Evolutionary conservation across 495 filamentous ascomycete genomes (phyloP).

Genomic region (Xylaria curta): DNA sequence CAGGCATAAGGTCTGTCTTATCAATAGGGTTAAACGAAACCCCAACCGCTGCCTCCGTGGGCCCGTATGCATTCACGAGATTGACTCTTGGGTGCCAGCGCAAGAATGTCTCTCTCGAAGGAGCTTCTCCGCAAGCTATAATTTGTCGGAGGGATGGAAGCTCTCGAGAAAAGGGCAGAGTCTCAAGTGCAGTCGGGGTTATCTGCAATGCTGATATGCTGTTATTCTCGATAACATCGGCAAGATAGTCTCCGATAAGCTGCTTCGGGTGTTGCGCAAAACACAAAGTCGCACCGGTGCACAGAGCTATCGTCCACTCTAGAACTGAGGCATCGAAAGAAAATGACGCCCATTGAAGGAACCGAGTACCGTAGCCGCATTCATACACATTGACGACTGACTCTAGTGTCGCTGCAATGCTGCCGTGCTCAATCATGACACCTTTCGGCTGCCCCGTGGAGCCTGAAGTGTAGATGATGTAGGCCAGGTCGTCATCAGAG

Average conservation of each 20-base stretch:
- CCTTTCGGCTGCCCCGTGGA: conserved; percentile 40
- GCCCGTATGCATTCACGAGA: conserved; percentile 63
- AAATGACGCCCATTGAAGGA: conserved; percentile 63
- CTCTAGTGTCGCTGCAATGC: not conserved
- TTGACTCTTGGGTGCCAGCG: conserved; percentile 32
- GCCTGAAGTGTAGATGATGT: conserved; percentile 40
- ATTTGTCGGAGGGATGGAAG: conserved; percentile 5
- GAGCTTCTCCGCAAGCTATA: not conserved
- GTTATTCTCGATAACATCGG: conserved; percentile 42
- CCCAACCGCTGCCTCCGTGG: conserved; percentile 59
- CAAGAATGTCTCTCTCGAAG: not conserved
- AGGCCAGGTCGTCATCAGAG: conserved; percentile 6
- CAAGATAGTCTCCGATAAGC: conserved; percentile 3
- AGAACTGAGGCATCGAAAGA: conserved; percentile 62
- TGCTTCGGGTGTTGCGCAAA: conserved; percentile 37
- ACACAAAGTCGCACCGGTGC: conserved; percentile 62
- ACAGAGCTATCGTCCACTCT: conserved; percentile 60
- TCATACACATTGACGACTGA: conserved; percentile 12
- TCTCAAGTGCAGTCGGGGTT: not conserved
- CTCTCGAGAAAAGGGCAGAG: not conserved
- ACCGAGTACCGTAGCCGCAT: conserved; percentile 44
- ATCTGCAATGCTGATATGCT: not conserved
- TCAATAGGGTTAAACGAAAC: conserved; percentile 17
- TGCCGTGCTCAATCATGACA: conserved; percentile 26
- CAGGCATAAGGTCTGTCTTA: not conserved